Base-by-base conservation (phyloP, 768 basidiomycete species). In the Pleurotus ostreatus region DNA sequence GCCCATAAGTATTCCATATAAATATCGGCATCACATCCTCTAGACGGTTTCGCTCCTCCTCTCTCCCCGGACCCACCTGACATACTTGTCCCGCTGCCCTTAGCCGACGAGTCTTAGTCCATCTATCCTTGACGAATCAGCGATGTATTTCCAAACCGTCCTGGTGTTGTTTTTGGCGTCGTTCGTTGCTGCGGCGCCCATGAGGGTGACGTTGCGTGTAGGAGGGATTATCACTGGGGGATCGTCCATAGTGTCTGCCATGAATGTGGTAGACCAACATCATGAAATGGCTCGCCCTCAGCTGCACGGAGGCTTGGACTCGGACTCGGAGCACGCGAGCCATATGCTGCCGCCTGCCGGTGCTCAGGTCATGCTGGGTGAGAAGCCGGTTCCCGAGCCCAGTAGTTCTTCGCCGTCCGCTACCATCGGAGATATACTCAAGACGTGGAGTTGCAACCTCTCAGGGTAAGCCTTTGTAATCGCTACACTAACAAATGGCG, bases 161-260 rank as follows among this genome's bases (percentile, higher is more conserved):
- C 20, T 53, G 38, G 39, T 53, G 13, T 41, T 53, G 39, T 53
- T 53, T 20, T 53, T 53, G 51, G 51, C 51, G 51, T 53, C 51
- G 18, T 38, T 53, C n/a, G 39, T 53, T 15, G 34, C 51, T 41
- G 51, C 51, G 51, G 51, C 51, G 34, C 51, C 51, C 2, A 8
- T 53, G 41, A 53, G 9, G 39, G 23, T 53, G 51, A 53, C 51
- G 51, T 12, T 53, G 34, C 37, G 39, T n/a, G 7, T 53, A 15
- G 51, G 51, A 18, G 51, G 51, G 18, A 39, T 15, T 16, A n/a
- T 53, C 18, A 11, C 38, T 8, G 51, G 51, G n/a, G 51, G 51
- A 41, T 34, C 30, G 30, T 18, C n/a, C 39, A 18, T 15, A 11
- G 9, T 25, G n/a, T 22, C 37, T 39, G 20, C 39, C 15, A 8